phyloP scores from a whole-genome alignment of 2,329 filamentous ascomycete species.

The Aspergillus felis region DNA sequence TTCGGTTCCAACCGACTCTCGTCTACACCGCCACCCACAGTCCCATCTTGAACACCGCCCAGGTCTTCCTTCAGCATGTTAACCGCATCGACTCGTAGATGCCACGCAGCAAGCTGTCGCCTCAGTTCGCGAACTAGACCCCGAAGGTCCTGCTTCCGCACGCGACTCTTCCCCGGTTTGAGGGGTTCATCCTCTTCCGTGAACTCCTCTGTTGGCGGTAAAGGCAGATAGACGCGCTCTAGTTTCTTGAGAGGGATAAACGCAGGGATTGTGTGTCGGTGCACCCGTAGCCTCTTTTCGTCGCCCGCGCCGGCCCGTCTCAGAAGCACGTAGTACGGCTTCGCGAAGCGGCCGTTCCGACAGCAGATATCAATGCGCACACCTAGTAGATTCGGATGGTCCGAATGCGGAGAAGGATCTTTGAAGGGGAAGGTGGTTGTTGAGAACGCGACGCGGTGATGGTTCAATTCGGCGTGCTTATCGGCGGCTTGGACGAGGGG shows the following conservation, averaged over 20 bases:
- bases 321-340: constrained; percentile 44
- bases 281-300: constrained; percentile 26
- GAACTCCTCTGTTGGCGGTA: constrained; percentile 9
- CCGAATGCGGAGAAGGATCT: constrained; percentile 37
- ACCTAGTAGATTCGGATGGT: constrained; percentile 33
- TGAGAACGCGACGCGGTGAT: constrained; percentile 44
- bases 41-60: constrained; percentile 16
- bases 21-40: constrained; percentile 7
- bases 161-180: constrained; percentile 17
- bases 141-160: constrained; percentile 33
- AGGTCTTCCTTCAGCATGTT: constrained; percentile 31
- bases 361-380: constrained; percentile 41
- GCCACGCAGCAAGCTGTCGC: constrained; percentile 40
- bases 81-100: constrained; percentile 37
- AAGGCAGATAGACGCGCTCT: constrained; percentile 27
- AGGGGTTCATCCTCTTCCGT: constrained; percentile 11
- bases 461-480: constrained; percentile 35
- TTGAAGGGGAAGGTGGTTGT: constrained; percentile 45
- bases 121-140: constrained; percentile 37
- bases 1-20: constrained; percentile 9
- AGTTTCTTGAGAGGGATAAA: constrained; percentile 41
- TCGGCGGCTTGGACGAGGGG: constrained; percentile 28
- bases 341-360: constrained; percentile 36
- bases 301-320: constrained; percentile 22
- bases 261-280: constrained; percentile 44